Evolutionary conservation across 2,329 filamentous ascomycete species (phyloP), one percentile per base, ranked within the genome.

Genomic region (Penicillium sp.): DNA sequence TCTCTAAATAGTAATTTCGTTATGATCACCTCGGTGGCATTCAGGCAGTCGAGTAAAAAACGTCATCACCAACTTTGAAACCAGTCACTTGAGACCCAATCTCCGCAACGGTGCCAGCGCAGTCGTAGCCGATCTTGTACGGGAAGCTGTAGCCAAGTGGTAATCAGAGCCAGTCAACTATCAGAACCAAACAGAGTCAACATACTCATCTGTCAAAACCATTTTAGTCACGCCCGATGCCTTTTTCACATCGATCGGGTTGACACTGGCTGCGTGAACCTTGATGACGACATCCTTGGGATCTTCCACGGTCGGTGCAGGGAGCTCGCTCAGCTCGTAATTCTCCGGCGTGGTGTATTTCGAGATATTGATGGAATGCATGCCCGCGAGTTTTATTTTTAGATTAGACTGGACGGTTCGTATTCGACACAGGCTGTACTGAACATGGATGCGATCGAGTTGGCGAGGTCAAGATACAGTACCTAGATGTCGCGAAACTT

Each of bases 171-270:
- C 19, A n/a, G 5, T 18, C 14, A 53, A 19, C 37, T 19, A 22
- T 18, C 10, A 16, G 6, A 14, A 33, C 31, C 7, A 18, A 7
- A 31, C 3, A 11, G 7, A 14, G 16, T 9, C 6, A 7, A 47
- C 66, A 50, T 63, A 75, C 74, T 59, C 53, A 47, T 73, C 69
- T 24, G 65, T 61, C 9, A 72, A 31, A 16, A 70, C 65, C 11
- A 67, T 24, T 54, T 76, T 77, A 31, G 74, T 62, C 2, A 65
- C 57, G 0, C 77, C 77, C 10, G 67, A 66, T 2, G 77, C 78
- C 51, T 75, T 74, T 52, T 77, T 76, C 3, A 80, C 74, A 66
- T 81, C 79, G 7, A 80, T 68, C 1, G 79, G 78, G 61, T 82
- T 81, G 43, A 81, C 69, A 46, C 72, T 74, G 2, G 77, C 77